These are phyloP conservation scores for Epichloe amarillans DNA, from an alignment of 2,329 filamentous ascomycete species.

Conservation along the genomic window DNA sequence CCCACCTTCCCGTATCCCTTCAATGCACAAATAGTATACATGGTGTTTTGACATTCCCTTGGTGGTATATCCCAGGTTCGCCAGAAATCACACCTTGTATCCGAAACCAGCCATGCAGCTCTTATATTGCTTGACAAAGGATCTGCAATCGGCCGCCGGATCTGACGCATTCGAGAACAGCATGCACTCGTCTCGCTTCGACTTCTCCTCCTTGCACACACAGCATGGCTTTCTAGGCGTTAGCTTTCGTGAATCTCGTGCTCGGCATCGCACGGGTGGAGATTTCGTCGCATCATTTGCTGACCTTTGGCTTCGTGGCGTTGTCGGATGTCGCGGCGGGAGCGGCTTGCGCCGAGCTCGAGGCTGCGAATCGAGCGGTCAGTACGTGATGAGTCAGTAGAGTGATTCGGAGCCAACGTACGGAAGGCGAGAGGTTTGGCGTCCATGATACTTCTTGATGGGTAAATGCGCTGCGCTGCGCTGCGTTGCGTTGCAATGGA, in stretches of 20 bases:
- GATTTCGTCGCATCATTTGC: background rate
- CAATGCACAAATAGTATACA: slow-evolving; percentile 13
- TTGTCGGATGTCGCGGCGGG: slow-evolving; percentile 19
- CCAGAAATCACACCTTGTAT: slow-evolving; percentile 49
- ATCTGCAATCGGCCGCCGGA: slow-evolving; percentile 70
- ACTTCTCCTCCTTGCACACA: slow-evolving; percentile 93
- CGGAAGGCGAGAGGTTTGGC: slow-evolving; percentile 16
- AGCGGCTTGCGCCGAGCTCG: slow-evolving; percentile 9
- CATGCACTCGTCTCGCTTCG: slow-evolving; percentile 94
- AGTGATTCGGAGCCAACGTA: slow-evolving; percentile 9
- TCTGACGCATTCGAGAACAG: slow-evolving; percentile 81
- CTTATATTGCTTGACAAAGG: slow-evolving; percentile 73
- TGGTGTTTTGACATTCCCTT: background rate
- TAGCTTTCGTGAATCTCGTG: background rate
- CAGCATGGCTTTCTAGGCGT: slow-evolving; percentile 66
- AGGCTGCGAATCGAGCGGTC: background rate
- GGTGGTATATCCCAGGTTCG: background rate
- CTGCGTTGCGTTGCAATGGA: background rate
- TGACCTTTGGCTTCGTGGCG: slow-evolving; percentile 31
- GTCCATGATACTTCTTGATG: slow-evolving; percentile 16
- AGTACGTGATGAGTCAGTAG: background rate
- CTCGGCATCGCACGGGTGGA: background rate
- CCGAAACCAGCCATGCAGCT: slow-evolving; percentile 88
- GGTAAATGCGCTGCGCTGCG: background rate
- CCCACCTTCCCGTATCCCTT: slow-evolving; percentile 7